These are phyloP conservation scores for Aspergillus japonicus DNA, from an alignment of 2,329 filamentous ascomycete species.

Conservation along the genomic window DNA sequence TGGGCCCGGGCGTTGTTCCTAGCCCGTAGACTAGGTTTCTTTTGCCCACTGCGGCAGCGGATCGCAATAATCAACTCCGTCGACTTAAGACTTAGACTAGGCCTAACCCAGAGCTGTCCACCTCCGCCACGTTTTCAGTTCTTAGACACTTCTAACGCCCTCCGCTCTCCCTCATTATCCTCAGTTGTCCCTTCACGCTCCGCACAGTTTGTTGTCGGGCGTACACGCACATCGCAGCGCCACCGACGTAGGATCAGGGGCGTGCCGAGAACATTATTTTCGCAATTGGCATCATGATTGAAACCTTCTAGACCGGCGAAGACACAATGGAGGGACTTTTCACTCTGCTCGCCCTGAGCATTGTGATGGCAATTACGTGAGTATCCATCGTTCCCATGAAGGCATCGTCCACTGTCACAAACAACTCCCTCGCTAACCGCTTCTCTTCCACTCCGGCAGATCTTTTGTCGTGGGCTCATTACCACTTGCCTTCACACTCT, in stretches of 20 bases:
- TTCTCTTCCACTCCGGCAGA: slow-evolving; percentile 48
- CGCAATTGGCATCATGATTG: slow-evolving; percentile 29
- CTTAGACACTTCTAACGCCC: neutral
- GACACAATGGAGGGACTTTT: slow-evolving; percentile 60
- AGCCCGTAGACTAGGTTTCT: slow-evolving; percentile 2
- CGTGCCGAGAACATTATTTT: slow-evolving; percentile 6
- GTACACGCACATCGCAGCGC: neutral
- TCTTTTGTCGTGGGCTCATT: slow-evolving; percentile 92
- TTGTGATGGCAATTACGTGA: slow-evolving; percentile 65
- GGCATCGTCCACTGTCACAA: neutral
- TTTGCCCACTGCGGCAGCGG: slow-evolving; percentile 15
- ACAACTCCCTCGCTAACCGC: slow-evolving; percentile 14
- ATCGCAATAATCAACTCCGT: slow-evolving; percentile 18
- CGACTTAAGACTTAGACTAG: neutral
- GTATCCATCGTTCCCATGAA: slow-evolving; percentile 22
- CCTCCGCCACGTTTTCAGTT: slow-evolving; percentile 23
- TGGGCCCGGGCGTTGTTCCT: slow-evolving; percentile 8
- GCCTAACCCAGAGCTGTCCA: slow-evolving; percentile 12
- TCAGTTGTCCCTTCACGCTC: neutral
- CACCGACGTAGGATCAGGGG: neutral
- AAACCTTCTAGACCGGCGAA: slow-evolving; percentile 27
- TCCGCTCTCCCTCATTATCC: neutral
- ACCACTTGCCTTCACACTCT: slow-evolving; percentile 83
- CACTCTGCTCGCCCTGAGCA: slow-evolving; percentile 63
- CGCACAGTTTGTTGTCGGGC: neutral